Evolutionary conservation across 768 basidiomycete species (phyloP).

Genomic region (Exidia glandulosa): DNA sequence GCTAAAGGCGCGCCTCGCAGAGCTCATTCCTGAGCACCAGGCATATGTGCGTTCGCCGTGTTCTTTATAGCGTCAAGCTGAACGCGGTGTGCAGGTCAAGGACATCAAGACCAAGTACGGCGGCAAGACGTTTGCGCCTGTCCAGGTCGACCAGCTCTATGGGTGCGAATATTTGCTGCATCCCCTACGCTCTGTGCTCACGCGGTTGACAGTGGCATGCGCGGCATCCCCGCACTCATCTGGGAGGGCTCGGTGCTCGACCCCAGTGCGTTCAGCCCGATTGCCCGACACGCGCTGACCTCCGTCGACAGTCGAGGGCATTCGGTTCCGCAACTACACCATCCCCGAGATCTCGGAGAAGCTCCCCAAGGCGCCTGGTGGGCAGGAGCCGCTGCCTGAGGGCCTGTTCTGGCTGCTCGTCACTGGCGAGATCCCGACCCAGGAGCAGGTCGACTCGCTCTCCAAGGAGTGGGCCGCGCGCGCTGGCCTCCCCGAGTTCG

Average conservation of each 20-base stretch:
- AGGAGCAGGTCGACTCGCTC: constrained; percentile 75
- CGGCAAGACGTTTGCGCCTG: constrained; percentile 86
- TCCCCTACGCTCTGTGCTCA: constrained; percentile 1
- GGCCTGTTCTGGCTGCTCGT: constrained; percentile 92
- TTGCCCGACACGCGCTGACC: neutral
- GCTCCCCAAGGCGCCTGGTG: constrained; percentile 82
- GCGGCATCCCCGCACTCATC: constrained; percentile 84
- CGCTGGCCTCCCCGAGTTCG: constrained; percentile 80
- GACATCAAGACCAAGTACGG: constrained; percentile 77
- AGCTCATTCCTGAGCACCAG: constrained; percentile 84
- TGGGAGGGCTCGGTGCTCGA: constrained; percentile 99
- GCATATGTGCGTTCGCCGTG: constrained; percentile 41
- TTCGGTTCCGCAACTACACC: constrained; percentile 94
- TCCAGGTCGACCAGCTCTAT: constrained; percentile 83
- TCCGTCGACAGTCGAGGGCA: constrained; percentile 73
- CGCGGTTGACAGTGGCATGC: constrained; percentile 54
- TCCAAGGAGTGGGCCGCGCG: constrained; percentile 94
- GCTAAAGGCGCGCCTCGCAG: constrained; percentile 85
- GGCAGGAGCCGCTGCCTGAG: constrained; percentile 86
- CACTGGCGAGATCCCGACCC: constrained; percentile 89
- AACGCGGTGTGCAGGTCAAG: constrained; percentile 47
- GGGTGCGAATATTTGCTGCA: constrained; percentile 37
- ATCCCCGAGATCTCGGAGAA: constrained; percentile 81
- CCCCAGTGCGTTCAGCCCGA: constrained; percentile 42
- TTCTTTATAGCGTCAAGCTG: neutral